phyloP scores from a whole-genome alignment of 2,329 filamentous ascomycete genomes.

The Neonectria sp. region DNA sequence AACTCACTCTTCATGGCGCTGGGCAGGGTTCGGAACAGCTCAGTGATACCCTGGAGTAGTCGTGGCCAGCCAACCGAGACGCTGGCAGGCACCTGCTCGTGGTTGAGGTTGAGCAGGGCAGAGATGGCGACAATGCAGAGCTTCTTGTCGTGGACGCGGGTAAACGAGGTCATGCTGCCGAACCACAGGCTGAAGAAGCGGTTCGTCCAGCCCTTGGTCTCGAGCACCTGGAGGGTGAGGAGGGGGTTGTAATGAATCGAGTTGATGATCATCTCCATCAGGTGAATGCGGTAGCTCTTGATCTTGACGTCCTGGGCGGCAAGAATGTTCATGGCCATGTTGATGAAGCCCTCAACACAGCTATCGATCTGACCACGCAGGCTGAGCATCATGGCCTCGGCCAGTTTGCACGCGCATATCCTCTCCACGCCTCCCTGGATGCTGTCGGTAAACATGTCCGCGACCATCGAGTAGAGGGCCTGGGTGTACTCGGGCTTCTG shows the following conservation, averaged over 20 bases:
- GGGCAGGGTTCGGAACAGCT: constrained; percentile 92
- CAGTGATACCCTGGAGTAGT: constrained; percentile 87
- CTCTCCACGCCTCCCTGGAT: constrained; percentile 95
- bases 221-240: constrained; percentile 88
- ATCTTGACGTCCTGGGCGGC: constrained; percentile 83
- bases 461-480: constrained; percentile 93
- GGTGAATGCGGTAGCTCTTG: constrained; percentile 93
- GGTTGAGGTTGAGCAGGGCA: constrained; percentile 83
- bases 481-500: constrained; percentile 90
- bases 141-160: constrained; percentile 98
- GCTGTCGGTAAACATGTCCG: constrained; percentile 92
- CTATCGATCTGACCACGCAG: constrained; percentile 90
- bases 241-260: constrained; percentile 97
- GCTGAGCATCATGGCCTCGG: constrained; percentile 97
- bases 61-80: constrained; percentile 96
- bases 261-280: constrained; percentile 99
- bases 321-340: constrained; percentile 88
- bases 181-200: constrained; percentile 99
- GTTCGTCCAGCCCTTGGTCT: constrained; percentile 94
- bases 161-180: constrained; percentile 93
- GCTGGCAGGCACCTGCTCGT: constrained; percentile 89
- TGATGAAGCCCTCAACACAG: constrained; percentile 90
- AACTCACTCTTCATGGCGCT: constrained; percentile 85
- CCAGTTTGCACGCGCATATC: constrained; percentile 97
- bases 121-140: constrained; percentile 95